Evolutionary conservation across 1,284 basidiomycete species (phyloP).

Genomic region (Pseudozyma pruni): DNA sequence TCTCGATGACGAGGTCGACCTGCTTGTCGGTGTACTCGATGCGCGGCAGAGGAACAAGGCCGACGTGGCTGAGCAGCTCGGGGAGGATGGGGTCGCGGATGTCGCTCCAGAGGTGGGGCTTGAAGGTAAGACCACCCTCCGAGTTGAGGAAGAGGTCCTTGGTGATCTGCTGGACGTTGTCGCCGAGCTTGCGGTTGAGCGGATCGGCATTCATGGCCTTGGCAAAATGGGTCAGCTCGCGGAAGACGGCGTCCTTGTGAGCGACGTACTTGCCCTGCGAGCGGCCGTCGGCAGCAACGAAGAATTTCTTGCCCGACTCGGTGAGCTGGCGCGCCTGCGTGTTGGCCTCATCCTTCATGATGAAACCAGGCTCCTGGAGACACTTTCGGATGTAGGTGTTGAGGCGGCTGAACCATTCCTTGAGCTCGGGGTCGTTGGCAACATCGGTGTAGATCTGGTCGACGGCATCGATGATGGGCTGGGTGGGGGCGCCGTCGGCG

Average conservation of each 20-base stretch:
- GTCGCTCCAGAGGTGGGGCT: constrained; percentile 84
- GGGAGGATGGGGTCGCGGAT: constrained; percentile 85
- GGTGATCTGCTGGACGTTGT: constrained; percentile 83
- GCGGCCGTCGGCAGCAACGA: constrained; percentile 68
- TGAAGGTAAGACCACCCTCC: constrained; percentile 77
- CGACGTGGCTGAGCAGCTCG: constrained; percentile 75
- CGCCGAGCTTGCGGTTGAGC: constrained; percentile 80
- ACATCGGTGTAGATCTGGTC: constrained; percentile 81
- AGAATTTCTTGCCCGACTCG: constrained; percentile 62
- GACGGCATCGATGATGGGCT: constrained; percentile 78
- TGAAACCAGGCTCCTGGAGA: constrained; percentile 86
- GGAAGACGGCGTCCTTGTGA: constrained; percentile 85
- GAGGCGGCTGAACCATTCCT: constrained; percentile 78
- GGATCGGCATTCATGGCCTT: constrained; percentile 85
- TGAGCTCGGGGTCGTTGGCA: constrained; percentile 79
- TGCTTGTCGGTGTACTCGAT: constrained; percentile 64
- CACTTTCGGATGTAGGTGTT: constrained; percentile 72
- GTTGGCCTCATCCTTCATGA: constrained; percentile 79
- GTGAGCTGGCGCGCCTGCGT: constrained; percentile 70
- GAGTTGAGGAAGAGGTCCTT: constrained; percentile 79
- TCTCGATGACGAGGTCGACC: constrained; percentile 83
- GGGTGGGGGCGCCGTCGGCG: constrained; percentile 76
- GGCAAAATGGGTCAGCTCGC: constrained; percentile 80
- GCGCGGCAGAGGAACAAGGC: constrained; percentile 81
- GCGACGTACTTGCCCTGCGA: constrained; percentile 78